Evolutionary conservation across 352 stramenopile genomes (phyloP).

Genomic region (Phytophthora melonis): DNA sequence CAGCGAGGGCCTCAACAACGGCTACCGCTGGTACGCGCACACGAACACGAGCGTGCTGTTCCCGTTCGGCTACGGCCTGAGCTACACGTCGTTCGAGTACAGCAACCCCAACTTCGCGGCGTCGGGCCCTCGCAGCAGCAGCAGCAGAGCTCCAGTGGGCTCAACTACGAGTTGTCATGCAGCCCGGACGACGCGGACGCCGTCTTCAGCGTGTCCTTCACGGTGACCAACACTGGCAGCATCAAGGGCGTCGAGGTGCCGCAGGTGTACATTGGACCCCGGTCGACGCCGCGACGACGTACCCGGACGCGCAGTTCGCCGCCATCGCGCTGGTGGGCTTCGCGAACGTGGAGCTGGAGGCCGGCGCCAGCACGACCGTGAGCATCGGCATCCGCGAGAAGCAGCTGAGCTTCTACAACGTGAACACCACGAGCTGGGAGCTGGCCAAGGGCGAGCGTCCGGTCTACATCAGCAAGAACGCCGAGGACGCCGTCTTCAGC

Average conservation of each 20-base stretch:
- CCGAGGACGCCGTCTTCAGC: slow-evolving; percentile 34
- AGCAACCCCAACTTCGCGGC: slow-evolving; percentile 38
- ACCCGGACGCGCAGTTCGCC: slow-evolving; percentile 40
- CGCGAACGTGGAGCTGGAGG: slow-evolving; percentile 44
- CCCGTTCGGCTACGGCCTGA: slow-evolving; percentile 43
- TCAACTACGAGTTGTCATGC: slow-evolving; percentile 35
- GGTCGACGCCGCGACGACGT: slow-evolving; percentile 29
- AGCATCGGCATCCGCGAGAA: slow-evolving; percentile 40
- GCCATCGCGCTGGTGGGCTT: slow-evolving; percentile 40
- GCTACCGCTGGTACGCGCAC: slow-evolving; percentile 46
- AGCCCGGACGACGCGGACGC: slow-evolving; percentile 25
- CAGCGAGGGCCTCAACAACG: slow-evolving; percentile 44
- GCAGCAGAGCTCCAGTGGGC: slow-evolving; percentile 1
- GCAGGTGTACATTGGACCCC: slow-evolving; percentile 43
- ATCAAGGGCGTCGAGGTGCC: slow-evolving; percentile 44
- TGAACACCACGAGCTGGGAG: slow-evolving; percentile 36
- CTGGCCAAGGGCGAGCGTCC: slow-evolving; percentile 28
- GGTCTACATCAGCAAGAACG: slow-evolving; percentile 40
- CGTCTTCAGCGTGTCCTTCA: slow-evolving; percentile 36
- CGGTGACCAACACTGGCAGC: slow-evolving; percentile 29
- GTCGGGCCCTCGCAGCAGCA: slow-evolving; percentile 1
- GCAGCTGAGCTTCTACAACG: slow-evolving; percentile 46
- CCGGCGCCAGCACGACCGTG: slow-evolving; percentile 36
- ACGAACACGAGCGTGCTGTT: slow-evolving; percentile 44
- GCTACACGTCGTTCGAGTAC: slow-evolving; percentile 49